Conservation (phyloP, 108 stramenopile genomes). For the Cylindrotheca closterium region DNA sequence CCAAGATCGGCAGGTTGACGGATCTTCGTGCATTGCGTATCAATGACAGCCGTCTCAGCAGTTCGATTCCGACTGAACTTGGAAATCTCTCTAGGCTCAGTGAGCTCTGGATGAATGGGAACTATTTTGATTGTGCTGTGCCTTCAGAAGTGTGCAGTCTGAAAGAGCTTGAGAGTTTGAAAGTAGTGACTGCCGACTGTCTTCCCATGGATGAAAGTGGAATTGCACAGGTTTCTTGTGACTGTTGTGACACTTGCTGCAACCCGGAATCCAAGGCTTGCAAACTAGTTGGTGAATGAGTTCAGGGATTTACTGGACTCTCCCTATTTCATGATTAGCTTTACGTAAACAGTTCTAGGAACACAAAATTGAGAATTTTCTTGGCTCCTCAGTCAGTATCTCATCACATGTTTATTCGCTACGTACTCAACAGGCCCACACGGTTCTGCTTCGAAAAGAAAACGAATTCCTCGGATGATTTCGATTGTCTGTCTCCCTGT, state of each 20-base stretch:
- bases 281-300: too few species aligned
- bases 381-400: too few species aligned
- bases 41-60: slow-evolving; percentile 18
- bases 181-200: slow-evolving; percentile 23
- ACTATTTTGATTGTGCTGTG: slow-evolving; percentile 20
- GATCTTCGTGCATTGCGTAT: slow-evolving; percentile 16
- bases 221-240: slow-evolving; percentile 7
- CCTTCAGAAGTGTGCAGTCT: slow-evolving; percentile 21
- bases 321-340: too few species aligned
- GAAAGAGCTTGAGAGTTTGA: slow-evolving; percentile 1
- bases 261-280: slow-evolving; percentile 21
- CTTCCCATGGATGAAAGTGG: slow-evolving; percentile 6
- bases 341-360: too few species aligned
- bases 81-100: slow-evolving; percentile 12
- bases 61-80: slow-evolving; percentile 27
- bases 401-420: too few species aligned
- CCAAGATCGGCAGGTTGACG: slow-evolving; percentile 20
- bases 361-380: too few species aligned
- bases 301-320: too few species aligned
- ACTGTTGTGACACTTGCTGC: slow-evolving; percentile 33
- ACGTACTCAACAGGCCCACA: too few species aligned
- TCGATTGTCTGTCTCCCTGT: too few species aligned
- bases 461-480: too few species aligned
- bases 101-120: slow-evolving; percentile 20
- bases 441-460: too few species aligned